Conservation (phyloP, 768 basidiomycete species). For the Russula sp. region DNA sequence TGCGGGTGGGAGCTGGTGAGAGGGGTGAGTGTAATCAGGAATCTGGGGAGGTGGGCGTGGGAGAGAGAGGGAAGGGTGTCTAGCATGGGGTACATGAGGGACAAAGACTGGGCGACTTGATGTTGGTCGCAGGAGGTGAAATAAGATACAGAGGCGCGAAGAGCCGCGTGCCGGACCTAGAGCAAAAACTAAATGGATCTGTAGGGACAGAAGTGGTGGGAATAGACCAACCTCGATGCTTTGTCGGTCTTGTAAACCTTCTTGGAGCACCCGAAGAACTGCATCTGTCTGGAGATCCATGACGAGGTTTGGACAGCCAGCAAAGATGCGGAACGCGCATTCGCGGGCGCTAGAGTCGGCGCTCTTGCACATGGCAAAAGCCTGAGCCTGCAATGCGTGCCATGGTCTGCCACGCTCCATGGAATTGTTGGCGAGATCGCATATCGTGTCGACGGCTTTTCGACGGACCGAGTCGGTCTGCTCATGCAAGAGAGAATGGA, state of each 20-base stretch:
- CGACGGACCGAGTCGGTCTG: constrained; percentile 51
- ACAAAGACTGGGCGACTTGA: constrained; percentile 55
- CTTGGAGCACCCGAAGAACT: constrained; percentile 59
- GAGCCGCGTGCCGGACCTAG: constrained; percentile 68
- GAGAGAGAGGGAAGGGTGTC: constrained; percentile 62
- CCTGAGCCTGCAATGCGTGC: constrained; percentile 72
- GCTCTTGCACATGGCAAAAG: constrained; percentile 56
- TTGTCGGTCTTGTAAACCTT: constrained; percentile 60
- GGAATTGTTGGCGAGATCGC: constrained; percentile 67
- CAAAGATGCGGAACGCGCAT: constrained; percentile 61
- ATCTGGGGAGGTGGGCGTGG: constrained; percentile 50
- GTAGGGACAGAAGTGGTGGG: background rate
- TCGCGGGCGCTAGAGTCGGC: constrained; percentile 30
- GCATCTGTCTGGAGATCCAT: constrained; percentile 70
- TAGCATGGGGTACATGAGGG: constrained; percentile 65
- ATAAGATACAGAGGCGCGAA: constrained; percentile 65
- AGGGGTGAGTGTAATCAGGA: constrained; percentile 64
- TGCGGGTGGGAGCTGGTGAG: constrained; percentile 60
- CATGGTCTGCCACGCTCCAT: constrained; percentile 74
- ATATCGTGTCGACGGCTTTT: constrained; percentile 69
- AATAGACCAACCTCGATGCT: constrained; percentile 51
- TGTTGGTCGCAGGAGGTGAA: constrained; percentile 53
- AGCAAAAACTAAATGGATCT: background rate
- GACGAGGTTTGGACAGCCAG: constrained; percentile 68
- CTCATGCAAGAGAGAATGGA: constrained; percentile 65